Base-by-base conservation (phyloP, 106 monocot species). In the Vanilla planifolia region DNA sequence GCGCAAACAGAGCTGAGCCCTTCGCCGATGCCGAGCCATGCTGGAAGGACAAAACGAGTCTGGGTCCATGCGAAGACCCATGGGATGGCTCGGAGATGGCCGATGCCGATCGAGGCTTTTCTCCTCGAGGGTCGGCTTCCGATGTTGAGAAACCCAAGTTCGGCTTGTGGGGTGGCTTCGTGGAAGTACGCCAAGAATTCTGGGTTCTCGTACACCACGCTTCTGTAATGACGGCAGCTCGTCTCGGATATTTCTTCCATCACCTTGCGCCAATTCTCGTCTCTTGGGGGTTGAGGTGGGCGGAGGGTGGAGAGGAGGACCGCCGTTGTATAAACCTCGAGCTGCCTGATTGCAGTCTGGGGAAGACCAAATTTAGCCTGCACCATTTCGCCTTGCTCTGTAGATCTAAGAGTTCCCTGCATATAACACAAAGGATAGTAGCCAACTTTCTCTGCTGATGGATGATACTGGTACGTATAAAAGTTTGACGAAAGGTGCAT, bases 11-110 rank as follows among this genome's bases (percentile, higher is more conserved):
- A 61, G 43, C 74, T 76, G 2, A 93, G 75, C 1, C 93, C 93
- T 5, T 68, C 60, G 3, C 93, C 93, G 3, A 93, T 71, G 0
- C 93, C 93, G 0, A 93, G 75, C 93, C 93, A 93, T 8, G 93
- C 81, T 0, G 93, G 93, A 9, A 93, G 79, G 10, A 85, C 93
- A 7, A 80, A 82, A 14, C 93, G 75, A 17, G 93, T 89, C 33
- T 93, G 93, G 7, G 93, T 93, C 93, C 93, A 93, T 6, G 93
- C 93, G n/a, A 93, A 93, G 33, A 89, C 65, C 93, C 93, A 93
- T 2, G 93, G 93, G 36, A 93, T 93, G 34, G 93, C 93, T 10
- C 93, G 78, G 9, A 93, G 79, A 55, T 85, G 87, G 0, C 79
- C 73, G 15, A 93, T 93, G 2, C 79, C 93, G 1, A 72, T 68